Percentiles rank a stretch among this genome's conserved stretches.
phyloP scores from a whole-genome alignment of 768 basidiomycete species.

The Psilocybe tampanensis region DNA sequence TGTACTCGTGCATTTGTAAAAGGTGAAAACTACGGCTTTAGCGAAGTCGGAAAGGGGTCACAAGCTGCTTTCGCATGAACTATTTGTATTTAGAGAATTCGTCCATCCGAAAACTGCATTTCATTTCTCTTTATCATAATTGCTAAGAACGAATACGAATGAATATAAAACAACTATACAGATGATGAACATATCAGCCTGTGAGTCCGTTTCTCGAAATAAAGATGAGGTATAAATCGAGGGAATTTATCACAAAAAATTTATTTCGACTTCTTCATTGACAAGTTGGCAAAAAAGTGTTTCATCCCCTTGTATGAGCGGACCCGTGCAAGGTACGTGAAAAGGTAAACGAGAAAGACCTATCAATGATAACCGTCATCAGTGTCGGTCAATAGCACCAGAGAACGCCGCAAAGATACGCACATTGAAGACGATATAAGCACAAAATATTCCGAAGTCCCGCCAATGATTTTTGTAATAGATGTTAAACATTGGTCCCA shows the following conservation, averaged over 20 bases:
- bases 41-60: constrained; percentile 46
- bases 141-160: not conserved
- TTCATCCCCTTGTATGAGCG: constrained; percentile 23
- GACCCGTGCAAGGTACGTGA: constrained; percentile 63
- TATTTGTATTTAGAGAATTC: constrained; percentile 24
- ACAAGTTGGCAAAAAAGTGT: constrained; percentile 4
- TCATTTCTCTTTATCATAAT: constrained; percentile 8
- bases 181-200: not conserved
- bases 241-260: not conserved
- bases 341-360: constrained; percentile 46
- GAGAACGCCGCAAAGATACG: no score
- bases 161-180: not conserved
- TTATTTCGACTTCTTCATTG: constrained; percentile 11
- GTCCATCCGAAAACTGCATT: constrained; percentile 15
- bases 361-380: no score
- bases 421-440: constrained; percentile 50
- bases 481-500: constrained; percentile 60
- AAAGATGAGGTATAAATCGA: not conserved
- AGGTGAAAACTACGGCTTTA: constrained; percentile 64
- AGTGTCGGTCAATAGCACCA: no score
- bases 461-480: constrained; percentile 55
- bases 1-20: constrained; percentile 87
- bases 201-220: not conserved
- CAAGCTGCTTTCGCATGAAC: constrained; percentile 46
- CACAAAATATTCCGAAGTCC: constrained; percentile 53